phyloP scores from a whole-genome alignment of 129 eudicot genomes.

The Tagetes erecta region DNA sequence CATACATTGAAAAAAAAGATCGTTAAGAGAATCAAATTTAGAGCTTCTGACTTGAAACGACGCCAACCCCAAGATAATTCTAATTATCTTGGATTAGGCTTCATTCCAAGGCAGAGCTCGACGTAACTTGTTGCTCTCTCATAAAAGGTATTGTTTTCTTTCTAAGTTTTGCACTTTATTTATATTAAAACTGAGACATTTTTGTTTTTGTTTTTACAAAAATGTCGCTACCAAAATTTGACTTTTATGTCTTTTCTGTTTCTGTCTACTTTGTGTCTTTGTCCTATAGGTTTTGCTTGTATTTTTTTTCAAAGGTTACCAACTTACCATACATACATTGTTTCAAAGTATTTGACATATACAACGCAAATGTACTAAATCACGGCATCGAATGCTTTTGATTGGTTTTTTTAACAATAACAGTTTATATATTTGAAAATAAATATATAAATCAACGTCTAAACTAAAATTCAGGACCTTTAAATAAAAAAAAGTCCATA shows the following conservation, averaged over 20 bases:
- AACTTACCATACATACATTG: too few relatives aligned
- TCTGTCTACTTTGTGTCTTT: too few relatives aligned
- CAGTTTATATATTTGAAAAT: too few relatives aligned
- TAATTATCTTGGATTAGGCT: conserved; percentile 37
- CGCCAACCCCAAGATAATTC: conserved; percentile 30
- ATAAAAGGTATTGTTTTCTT: conserved; percentile 21
- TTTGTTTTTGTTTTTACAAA: neutral
- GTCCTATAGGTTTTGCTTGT: too few relatives aligned
- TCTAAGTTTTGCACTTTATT: neutral
- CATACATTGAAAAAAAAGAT: conserved; percentile 17
- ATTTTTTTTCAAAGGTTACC: too few relatives aligned
- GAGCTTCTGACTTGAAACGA: conserved; percentile 38
- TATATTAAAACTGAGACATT: neutral
- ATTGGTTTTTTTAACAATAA: too few relatives aligned
- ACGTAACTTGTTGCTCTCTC: neutral
- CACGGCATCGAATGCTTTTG: too few relatives aligned
- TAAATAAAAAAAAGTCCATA: neutral
- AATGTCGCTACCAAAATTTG: too few relatives aligned
- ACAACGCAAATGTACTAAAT: too few relatives aligned
- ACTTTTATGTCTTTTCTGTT: too few relatives aligned
- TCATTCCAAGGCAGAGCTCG: conserved; percentile 40
- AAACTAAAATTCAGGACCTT: neutral
- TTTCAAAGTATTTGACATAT: too few relatives aligned
- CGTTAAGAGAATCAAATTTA: neutral
- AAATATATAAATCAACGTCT: too few relatives aligned